A percentile compares a stretch with the other conserved stretches of the same genome.
Conservation (phyloP, 208 protist species). For the Endotrypanum monterogeii region DNA sequence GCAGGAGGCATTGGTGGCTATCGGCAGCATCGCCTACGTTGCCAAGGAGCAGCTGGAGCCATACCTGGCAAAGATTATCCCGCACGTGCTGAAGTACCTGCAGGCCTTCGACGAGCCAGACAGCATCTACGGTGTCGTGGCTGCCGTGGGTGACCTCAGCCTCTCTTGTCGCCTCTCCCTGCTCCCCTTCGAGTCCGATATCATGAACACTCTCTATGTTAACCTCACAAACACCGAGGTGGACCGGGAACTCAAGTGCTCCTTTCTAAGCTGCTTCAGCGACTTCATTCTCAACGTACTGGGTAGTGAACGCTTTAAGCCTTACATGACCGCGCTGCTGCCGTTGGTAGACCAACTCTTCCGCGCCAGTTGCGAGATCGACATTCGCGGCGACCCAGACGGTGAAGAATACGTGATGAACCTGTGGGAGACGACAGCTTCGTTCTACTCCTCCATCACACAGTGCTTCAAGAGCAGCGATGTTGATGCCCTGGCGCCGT, state of each 20-base stretch:
- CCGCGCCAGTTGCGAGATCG: constrained; percentile 56
- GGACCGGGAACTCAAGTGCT: constrained; percentile 94
- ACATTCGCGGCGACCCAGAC: constrained; percentile 70
- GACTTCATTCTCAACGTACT: constrained; percentile 96
- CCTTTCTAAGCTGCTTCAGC: constrained; percentile 93
- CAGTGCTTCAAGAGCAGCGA: constrained; percentile 74
- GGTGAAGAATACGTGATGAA: constrained; percentile 83
- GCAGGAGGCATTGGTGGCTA: constrained; percentile 94
- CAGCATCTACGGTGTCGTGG: constrained; percentile 87
- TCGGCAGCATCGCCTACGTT: constrained; percentile 91
- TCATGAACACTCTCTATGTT: constrained; percentile 87
- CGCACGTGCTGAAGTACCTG: constrained; percentile 85
- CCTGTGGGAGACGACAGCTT: constrained; percentile 72
- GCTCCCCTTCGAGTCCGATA: constrained; percentile 63
- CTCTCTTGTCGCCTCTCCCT: constrained; percentile 75
- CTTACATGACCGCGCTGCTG: constrained; percentile 88
- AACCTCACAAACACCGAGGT: constrained; percentile 77
- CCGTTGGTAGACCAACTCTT: constrained; percentile 71
- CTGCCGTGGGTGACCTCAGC: constrained; percentile 95
- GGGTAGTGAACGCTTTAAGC: constrained; percentile 76
- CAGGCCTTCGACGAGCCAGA: constrained; percentile 78
- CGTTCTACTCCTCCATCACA: constrained; percentile 79
- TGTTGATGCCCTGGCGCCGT: constrained; percentile 46
- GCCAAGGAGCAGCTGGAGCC: constrained; percentile 70
- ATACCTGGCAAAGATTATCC: constrained; percentile 83